Conservation (phyloP, 2,329 filamentous ascomycete species). For the Bertia moriformis region DNA sequence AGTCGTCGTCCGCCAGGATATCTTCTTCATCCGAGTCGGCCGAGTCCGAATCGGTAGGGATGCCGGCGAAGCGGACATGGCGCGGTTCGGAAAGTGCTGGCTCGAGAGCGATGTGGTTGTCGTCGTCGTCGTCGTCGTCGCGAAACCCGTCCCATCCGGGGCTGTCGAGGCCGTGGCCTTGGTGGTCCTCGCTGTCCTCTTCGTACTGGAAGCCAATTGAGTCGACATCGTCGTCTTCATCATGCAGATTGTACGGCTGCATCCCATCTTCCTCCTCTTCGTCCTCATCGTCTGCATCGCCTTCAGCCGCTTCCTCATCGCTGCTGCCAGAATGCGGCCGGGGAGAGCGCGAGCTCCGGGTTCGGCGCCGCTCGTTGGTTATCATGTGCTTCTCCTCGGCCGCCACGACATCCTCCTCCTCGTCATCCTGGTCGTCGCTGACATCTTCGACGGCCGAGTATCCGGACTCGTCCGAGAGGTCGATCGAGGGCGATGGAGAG, state of each 20-base stretch:
- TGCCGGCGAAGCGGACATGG: constrained; percentile 61
- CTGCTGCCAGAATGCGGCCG: no score
- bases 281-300: not conserved
- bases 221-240: constrained; percentile 5
- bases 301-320: constrained; percentile 7
- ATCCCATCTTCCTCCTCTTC: not conserved
- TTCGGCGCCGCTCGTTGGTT: constrained; percentile 22
- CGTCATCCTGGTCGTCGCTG: constrained; percentile 62
- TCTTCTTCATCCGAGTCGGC: constrained; percentile 49
- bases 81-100: constrained; percentile 36
- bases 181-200: constrained; percentile 20
- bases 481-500: constrained; percentile 36
- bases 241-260: no score
- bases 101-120: constrained; percentile 8
- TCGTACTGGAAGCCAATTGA: constrained; percentile 21
- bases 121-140: constrained; percentile 13
- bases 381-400: constrained; percentile 67
- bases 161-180: no score
- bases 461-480: constrained; percentile 52
- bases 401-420: constrained; percentile 64
- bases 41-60: constrained; percentile 53
- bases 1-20: no score
- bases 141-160: constrained; percentile 40
- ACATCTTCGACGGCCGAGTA: constrained; percentile 70
- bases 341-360: constrained; percentile 28